phyloP scores from a whole-genome alignment of 352 stramenopile species.

The Pythium oligandrum region DNA sequence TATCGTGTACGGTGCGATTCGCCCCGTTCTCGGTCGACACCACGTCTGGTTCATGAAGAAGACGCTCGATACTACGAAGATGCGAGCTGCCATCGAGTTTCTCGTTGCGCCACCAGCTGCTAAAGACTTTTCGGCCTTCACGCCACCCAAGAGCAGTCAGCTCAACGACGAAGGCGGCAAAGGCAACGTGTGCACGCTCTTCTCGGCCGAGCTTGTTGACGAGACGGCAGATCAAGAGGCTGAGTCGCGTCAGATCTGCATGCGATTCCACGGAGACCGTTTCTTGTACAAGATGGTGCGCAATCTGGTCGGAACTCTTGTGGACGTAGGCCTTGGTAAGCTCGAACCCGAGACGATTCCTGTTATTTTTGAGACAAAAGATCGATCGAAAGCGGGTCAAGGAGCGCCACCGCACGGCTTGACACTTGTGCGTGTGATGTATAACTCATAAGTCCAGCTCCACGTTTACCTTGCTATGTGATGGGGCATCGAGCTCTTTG shows the following conservation, averaged over 20 bases:
- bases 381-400: conserved; percentile 49
- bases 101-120: conserved; percentile 23
- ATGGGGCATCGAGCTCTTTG: no score
- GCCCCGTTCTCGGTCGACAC: conserved; percentile 41
- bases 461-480: no score
- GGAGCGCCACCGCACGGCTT: conserved; percentile 65
- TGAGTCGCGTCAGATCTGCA: conserved; percentile 22
- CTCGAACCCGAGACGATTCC: conserved; percentile 34
- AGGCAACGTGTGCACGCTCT: conserved; percentile 49
- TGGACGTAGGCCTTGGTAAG: conserved; percentile 62
- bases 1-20: conserved; percentile 41
- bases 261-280: conserved; percentile 61
- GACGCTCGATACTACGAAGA: conserved; percentile 42
- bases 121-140: conserved; percentile 72
- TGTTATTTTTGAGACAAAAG: conserved; percentile 42
- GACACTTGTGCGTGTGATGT: conserved; percentile 29
- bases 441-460: background rate
- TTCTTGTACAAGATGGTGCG: conserved; percentile 88
- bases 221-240: conserved; percentile 21
- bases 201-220: conserved; percentile 28
- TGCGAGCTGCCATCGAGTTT: conserved; percentile 34
- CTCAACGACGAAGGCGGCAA: conserved; percentile 24
- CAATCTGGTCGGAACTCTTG: conserved; percentile 73
- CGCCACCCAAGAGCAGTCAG: conserved; percentile 37
- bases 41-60: conserved; percentile 61